Percentiles rank a stretch among this genome's conserved stretches.
Conservation (phyloP, 441 rosid genomes). For the Arabidopsis hybrid region DNA sequence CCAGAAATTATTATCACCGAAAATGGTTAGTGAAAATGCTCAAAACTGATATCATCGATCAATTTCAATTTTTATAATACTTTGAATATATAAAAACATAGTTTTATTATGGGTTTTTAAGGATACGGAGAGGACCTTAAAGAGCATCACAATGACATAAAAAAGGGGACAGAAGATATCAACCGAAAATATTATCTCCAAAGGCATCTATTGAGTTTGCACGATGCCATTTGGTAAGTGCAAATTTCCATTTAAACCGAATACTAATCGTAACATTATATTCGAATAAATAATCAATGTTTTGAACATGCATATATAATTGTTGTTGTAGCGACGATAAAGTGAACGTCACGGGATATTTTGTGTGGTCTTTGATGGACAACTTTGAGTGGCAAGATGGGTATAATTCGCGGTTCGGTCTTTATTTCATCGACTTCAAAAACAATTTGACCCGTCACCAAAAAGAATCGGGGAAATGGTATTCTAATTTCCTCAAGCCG, state of each 20-base stretch:
- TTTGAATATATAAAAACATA: not conserved
- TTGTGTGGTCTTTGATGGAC: slow-evolving; percentile 50
- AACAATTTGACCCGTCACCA: slow-evolving; percentile 45
- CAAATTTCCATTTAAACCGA: not conserved
- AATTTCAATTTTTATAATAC: not conserved
- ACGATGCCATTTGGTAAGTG: slow-evolving; percentile 42
- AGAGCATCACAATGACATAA: slow-evolving; percentile 8
- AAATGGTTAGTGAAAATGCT: slow-evolving; percentile 37
- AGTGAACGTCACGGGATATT: slow-evolving; percentile 46
- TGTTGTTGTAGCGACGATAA: slow-evolving; percentile 31
- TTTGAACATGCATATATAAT: not conserved
- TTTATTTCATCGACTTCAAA: slow-evolving; percentile 43
- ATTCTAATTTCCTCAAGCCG: slow-evolving; percentile 34
- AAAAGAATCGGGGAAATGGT: slow-evolving; percentile 44
- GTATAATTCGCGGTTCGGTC: slow-evolving; percentile 46
- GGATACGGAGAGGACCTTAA: slow-evolving; percentile 45
- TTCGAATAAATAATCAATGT: not conserved
- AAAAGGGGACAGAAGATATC: slow-evolving; percentile 28
- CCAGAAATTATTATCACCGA: slow-evolving; percentile 40
- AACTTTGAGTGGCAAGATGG: slow-evolving; percentile 51
- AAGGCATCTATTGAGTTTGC: slow-evolving; percentile 43
- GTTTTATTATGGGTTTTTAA: not conserved
- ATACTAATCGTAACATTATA: not conserved
- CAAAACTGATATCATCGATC: not conserved
- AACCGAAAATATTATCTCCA: slow-evolving; percentile 45